Evolutionary conservation across 495 filamentous ascomycete genomes (phyloP).

Genomic region (Neurospora terricola): DNA sequence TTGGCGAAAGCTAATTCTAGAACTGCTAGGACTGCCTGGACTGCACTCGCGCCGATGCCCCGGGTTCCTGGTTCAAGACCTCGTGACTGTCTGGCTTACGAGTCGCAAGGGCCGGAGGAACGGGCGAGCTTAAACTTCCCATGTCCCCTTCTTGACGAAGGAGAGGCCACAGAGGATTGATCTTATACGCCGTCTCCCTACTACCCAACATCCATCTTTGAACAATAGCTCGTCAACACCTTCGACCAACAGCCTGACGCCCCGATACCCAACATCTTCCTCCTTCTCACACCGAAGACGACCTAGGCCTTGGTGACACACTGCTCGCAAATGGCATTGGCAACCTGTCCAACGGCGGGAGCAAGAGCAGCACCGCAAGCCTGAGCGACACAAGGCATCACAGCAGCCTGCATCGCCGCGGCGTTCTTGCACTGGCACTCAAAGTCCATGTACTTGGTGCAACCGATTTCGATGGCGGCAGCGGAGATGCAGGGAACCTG

Average conservation of each 20-base stretch:
- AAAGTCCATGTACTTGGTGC: slow-evolving; percentile 7
- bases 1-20: background rate
- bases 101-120: background rate
- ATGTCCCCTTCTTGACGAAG: background rate
- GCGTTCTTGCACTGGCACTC: slow-evolving; percentile 9
- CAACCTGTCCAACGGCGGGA: slow-evolving; percentile 3
- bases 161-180: background rate
- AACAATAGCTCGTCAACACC: background rate
- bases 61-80: background rate
- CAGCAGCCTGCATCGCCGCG: slow-evolving; percentile 5
- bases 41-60: background rate
- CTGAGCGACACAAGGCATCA: slow-evolving; percentile 5
- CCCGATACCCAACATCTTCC: too few relatives aligned
- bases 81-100: background rate
- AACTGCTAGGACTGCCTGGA: background rate
- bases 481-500: slow-evolving; percentile 3
- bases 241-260: background rate
- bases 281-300: background rate
- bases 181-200: background rate
- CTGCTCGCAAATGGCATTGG: slow-evolving; percentile 6
- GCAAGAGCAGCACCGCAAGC: slow-evolving; percentile 3
- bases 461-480: slow-evolving; percentile 3
- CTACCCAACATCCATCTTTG: background rate
- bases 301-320: slow-evolving; percentile 1
- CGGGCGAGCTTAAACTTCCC: background rate